Percentiles rank a stretch among this genome's conserved stretches.
Conservation (phyloP, 192 early-diverging fungal genomes). For the Umbelopsis sp. region DNA sequence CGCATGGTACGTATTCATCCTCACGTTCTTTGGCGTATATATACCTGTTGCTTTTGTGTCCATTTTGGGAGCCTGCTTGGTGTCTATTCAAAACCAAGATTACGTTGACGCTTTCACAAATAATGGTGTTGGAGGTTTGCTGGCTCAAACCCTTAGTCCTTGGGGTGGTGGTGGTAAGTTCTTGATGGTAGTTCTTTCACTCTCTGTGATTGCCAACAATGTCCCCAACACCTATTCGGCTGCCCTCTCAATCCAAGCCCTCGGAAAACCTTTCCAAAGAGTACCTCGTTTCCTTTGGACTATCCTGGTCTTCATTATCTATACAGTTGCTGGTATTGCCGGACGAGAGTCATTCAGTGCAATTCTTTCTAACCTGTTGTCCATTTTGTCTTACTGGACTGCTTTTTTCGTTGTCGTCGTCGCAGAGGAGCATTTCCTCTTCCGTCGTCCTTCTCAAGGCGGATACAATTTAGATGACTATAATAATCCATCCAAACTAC, state of each 20-base stretch:
- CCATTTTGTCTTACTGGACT: slow-evolving; percentile 36
- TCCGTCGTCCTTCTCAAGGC: slow-evolving; percentile 21
- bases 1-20: slow-evolving; percentile 14
- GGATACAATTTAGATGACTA: slow-evolving; percentile 30
- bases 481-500: slow-evolving; percentile 20
- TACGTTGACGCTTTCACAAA: not conserved
- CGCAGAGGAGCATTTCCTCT: slow-evolving; percentile 23
- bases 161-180: slow-evolving; percentile 22
- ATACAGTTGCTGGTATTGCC: slow-evolving; percentile 29
- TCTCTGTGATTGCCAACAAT: slow-evolving; percentile 34
- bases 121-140: slow-evolving; percentile 14
- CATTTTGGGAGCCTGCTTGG: slow-evolving; percentile 22
- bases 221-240: slow-evolving; percentile 36
- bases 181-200: slow-evolving; percentile 23
- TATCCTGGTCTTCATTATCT: slow-evolving; percentile 23
- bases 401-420: slow-evolving; percentile 26
- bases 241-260: slow-evolving; percentile 26
- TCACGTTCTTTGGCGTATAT: slow-evolving; percentile 29
- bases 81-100: slow-evolving; percentile 20
- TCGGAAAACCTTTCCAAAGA: slow-evolving; percentile 28
- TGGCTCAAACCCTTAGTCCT: slow-evolving; percentile 9
- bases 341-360: slow-evolving; percentile 19
- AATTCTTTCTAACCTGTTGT: slow-evolving; percentile 29
- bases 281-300: slow-evolving; percentile 34
- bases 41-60: slow-evolving; percentile 21